Evolutionary conservation across 2,329 filamentous ascomycete species (phyloP).

Genomic region (Diaporthe humulicola): DNA sequence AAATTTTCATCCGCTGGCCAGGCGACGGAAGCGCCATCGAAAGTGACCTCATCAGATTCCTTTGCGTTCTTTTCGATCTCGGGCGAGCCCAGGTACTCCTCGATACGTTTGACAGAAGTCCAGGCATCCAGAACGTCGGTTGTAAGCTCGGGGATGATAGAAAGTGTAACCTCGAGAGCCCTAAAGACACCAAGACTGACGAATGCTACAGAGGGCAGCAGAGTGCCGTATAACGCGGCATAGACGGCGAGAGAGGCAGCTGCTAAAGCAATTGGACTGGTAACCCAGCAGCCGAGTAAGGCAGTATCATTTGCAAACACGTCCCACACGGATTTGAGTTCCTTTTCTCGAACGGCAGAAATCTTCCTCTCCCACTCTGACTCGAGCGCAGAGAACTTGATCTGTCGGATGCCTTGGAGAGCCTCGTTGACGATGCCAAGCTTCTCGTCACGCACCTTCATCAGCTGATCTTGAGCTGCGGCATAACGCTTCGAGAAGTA

Average conservation of each 20-base stretch:
- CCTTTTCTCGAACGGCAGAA: conserved; percentile 71
- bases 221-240: conserved; percentile 70
- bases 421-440: conserved; percentile 82
- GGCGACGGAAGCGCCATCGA: conserved; percentile 77
- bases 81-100: conserved; percentile 76
- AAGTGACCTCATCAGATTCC: conserved; percentile 71
- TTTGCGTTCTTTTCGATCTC: conserved; percentile 71
- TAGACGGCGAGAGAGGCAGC: conserved; percentile 80
- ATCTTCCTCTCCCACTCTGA: conserved; percentile 81
- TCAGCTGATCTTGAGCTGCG: conserved; percentile 75
- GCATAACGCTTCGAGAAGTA: conserved; percentile 75
- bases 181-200: conserved; percentile 82
- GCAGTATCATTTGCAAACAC: conserved; percentile 75
- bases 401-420: conserved; percentile 83
- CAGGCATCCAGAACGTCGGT: conserved; percentile 79
- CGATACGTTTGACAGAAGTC: conserved; percentile 80
- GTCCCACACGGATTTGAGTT: conserved; percentile 76
- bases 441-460: conserved; percentile 83
- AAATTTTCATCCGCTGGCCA: conserved; percentile 78
- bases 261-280: conserved; percentile 80
- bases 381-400: conserved; percentile 86
- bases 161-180: conserved; percentile 78
- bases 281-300: conserved; percentile 77
- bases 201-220: conserved; percentile 82
- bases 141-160: conserved; percentile 79